Evolutionary conservation across 106 monocot genomes (phyloP).

Genomic region (Apostasia shenzhenica): DNA sequence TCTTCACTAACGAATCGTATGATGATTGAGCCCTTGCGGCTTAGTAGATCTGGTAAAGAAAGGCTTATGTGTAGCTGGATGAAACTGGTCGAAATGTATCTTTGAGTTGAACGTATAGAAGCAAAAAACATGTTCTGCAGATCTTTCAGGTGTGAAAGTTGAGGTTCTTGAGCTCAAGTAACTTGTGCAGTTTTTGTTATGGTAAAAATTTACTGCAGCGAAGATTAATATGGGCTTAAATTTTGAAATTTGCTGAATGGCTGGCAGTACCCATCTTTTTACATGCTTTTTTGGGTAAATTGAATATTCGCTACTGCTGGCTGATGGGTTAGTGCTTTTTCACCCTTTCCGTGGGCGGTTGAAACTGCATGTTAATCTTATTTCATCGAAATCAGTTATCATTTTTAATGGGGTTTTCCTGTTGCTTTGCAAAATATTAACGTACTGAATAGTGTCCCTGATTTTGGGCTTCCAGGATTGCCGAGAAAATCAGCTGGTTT

Average conservation of each 20-base stretch:
- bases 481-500: slow-evolving; percentile 4
- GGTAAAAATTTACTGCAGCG: no score
- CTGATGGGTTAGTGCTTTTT: no score
- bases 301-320: no score
- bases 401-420: background rate
- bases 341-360: no score
- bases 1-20: background rate
- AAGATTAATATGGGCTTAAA: no score
- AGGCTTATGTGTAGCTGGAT: background rate
- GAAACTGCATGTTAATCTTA: background rate
- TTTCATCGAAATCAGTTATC: background rate
- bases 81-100: background rate
- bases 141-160: no score
- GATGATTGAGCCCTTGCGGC: background rate
- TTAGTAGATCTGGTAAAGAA: background rate
- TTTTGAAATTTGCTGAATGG: no score
- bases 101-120: background rate
- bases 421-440: background rate
- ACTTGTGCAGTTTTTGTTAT: no score
- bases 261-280: no score
- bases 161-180: no score
- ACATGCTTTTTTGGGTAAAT: no score
- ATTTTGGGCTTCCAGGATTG: slow-evolving; percentile 29
- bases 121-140: no score
- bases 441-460: background rate